Conservation (phyloP, 306 rosid genomes). For the Cucumis cinereus region DNA sequence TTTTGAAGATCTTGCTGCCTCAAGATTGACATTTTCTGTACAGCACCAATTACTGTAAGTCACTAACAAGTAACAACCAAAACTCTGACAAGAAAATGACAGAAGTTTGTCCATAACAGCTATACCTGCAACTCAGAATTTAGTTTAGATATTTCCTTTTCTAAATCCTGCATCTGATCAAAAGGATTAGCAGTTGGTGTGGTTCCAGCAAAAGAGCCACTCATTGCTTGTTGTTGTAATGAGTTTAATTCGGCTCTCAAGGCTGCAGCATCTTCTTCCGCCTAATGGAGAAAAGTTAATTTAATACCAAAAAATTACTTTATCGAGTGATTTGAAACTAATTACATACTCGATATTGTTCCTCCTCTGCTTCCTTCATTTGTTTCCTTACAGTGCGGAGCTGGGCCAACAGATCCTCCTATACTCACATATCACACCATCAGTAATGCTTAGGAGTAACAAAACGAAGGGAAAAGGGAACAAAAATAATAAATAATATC, state of each 20-base stretch:
- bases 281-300: constrained; percentile 42
- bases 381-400: constrained; percentile 76
- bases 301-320: constrained; percentile 2
- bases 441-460: not conserved
- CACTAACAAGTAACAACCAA: constrained; percentile 11
- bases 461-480: not conserved
- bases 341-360: constrained; percentile 76
- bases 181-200: constrained; percentile 36
- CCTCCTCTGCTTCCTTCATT: constrained; percentile 87
- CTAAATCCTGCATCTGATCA: constrained; percentile 52
- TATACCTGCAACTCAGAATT: constrained; percentile 57
- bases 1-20: constrained; percentile 77
- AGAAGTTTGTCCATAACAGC: constrained; percentile 8
- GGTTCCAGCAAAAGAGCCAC: constrained; percentile 33
- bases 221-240: constrained; percentile 78
- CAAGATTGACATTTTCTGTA: constrained; percentile 51
- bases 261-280: constrained; percentile 95
- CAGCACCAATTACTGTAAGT: constrained; percentile 16
- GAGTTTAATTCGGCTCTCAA: constrained; percentile 80
- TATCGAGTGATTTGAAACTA: not conserved
- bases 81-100: not conserved
- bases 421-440: constrained; percentile 15
- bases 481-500: not conserved
- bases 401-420: constrained; percentile 91
- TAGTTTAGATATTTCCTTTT: constrained; percentile 60